Evolutionary conservation across 768 basidiomycete genomes (phyloP), one percentile per base, ranked within the genome.

Genomic region (Imleria badia): DNA sequence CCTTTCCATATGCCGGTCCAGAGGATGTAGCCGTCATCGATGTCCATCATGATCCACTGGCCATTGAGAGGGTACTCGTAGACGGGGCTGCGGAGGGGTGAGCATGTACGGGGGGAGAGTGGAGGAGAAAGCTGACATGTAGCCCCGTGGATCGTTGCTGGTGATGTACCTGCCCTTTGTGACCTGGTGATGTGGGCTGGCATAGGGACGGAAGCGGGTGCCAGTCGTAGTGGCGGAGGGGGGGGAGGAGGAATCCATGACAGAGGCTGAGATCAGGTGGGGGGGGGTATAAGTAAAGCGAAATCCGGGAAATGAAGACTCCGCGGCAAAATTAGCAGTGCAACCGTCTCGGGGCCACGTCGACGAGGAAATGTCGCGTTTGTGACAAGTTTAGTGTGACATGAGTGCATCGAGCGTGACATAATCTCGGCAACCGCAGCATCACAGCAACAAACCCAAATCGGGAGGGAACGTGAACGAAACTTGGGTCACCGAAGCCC

Each of bases 1-100:
- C 91, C 91, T 79, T 94, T 94, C 92, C 92, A 94, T 49, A 94
- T 94, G 11, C 91, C 89, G 1, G 93, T 94, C 91, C 92, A 94
- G 17, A 93, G 76, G 54, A 94, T 86, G 68, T 91, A 94, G 4
- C 92, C 92, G 67, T 93, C 91, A 68, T 94, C 92, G 66, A 91
- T 88, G 74, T 94, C 92, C 83, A 94, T 91, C 92, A 94, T 94
- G 65, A 94, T 90, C 89, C 91, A 92, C 65, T 94, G 91, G 20
- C 86, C 88, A 58, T 91, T 91, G 52, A 94, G 77, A 2, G 89
- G 90, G 63, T 93, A 94, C 68, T 94, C 92, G 65, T 89, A 94
- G 12, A 94, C 92, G 13, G 91, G 90, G 51, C 91, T 78, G 61
- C 30, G 23, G 42, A n/a, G 23, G 14, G 44, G 48, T 59, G 61